Evolutionary conservation across 768 basidiomycete genomes (phyloP), one percentile per base, ranked within the genome.

Genomic region (Xanthoconium stramineum): DNA sequence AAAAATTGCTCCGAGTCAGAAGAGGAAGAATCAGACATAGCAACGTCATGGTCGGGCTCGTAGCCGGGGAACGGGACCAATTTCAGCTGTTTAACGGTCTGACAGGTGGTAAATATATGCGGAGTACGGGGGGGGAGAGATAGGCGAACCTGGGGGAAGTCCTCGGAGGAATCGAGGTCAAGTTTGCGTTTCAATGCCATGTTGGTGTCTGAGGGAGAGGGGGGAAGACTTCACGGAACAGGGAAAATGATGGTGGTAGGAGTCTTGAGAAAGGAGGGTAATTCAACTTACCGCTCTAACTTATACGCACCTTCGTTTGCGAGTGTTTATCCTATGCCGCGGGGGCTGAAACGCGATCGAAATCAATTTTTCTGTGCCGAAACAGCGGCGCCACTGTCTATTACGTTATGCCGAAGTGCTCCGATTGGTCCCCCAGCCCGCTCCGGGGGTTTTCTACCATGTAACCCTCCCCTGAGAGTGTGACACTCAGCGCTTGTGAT

Each of bases 171-270:
- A 56, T 86, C 86, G 19, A 76, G 62, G 49, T 85, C 82, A 50
- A 88, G 77, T 75, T 93, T 93, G 69, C 90, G 81, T 72, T 92
- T 93, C 67, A 89, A 60, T 40, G 83, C 77, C 88, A 90, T 91
- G 47, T 36, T 15, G 15, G 36, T 36, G 50, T 61, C 59, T 61
- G 50, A 59, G 50, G 52, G 17, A 44, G 47, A 46, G 55, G 47
- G 43, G 40, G 51, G 40, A 17, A 37, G 35, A 30, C 60, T 55
- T 15, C 28, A 38, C 51, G 55, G 32, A 46, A 40, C 29, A 40
- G 47, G 53, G 37, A 44, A 54, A 52, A 52, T 7, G 30, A 49
- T 29, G 32, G 46, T 36, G 55, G 10, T 46, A 51, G 6, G 49
- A 58, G 43, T 59, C 57, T 68, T 72, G 62, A 57, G 67, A 70